A percentile compares a stretch with the other conserved stretches of the same genome.
phyloP scores from a whole-genome alignment of 305 asterid genomes.

The Fraxinus angustifolia region DNA sequence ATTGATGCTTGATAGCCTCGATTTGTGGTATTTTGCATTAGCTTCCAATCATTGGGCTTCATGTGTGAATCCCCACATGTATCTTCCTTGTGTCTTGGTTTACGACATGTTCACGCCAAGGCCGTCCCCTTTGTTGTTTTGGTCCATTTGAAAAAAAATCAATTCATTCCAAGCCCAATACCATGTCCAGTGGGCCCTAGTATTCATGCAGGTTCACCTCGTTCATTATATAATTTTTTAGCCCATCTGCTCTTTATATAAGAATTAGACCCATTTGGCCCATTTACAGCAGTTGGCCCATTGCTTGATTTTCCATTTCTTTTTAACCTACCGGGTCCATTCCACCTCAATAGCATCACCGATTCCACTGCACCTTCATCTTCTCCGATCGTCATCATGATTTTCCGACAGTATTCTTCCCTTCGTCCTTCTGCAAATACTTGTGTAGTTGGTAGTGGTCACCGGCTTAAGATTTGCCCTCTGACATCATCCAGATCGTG shows the following conservation, averaged over 20 bases:
- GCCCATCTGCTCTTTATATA: not conserved
- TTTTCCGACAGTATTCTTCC: not conserved
- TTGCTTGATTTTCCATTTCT: not conserved
- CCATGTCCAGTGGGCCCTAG: no score
- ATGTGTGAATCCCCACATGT: not conserved
- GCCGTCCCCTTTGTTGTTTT: not conserved
- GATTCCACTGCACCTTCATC: not conserved
- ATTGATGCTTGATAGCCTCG: not conserved
- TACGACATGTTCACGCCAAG: not conserved
- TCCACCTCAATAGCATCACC: not conserved
- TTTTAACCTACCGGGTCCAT: not conserved
- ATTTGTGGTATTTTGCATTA: not conserved
- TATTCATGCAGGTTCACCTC: not conserved
- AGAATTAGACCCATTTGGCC: not conserved
- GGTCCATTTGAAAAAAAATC: not conserved
- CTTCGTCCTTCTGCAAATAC: not conserved
- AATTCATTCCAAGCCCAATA: not conserved
- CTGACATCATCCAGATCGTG: no score
- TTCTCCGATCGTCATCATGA: not conserved
- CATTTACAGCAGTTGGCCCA: not conserved
- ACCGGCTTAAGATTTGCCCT: no score
- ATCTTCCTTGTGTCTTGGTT: not conserved
- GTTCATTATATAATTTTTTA: not conserved
- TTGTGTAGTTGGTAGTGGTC: not conserved
- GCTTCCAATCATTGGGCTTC: not conserved